These are phyloP conservation scores for Cytospora piceae DNA, from an alignment of 2,329 filamentous ascomycete genomes.

Conservation along the genomic window DNA sequence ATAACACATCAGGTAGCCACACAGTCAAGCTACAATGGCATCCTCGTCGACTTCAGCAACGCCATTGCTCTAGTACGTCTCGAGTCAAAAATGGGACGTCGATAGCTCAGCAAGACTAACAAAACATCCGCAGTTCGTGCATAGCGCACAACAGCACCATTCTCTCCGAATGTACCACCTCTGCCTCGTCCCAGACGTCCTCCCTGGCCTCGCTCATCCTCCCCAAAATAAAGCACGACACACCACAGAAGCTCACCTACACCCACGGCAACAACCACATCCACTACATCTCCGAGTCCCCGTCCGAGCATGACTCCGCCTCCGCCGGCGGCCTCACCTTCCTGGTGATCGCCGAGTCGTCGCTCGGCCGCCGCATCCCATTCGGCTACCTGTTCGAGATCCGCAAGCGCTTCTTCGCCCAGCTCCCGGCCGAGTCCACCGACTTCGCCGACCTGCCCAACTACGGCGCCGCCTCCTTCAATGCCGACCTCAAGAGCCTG, in stretches of 20 bases:
- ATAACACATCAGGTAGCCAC: background rate
- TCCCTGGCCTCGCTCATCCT: conserved; percentile 92
- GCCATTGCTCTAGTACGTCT: conserved; percentile 73
- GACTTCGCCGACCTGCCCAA: conserved; percentile 80
- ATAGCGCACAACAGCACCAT: conserved; percentile 94
- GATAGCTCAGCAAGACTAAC: conserved; percentile 29
- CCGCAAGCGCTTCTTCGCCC: conserved; percentile 80
- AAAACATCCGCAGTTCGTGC: conserved; percentile 67
- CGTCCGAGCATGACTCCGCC: conserved; percentile 64
- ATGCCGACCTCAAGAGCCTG: conserved; percentile 72
- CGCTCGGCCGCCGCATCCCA: conserved; percentile 82
- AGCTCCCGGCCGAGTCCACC: conserved; percentile 67
- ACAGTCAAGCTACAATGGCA: conserved; percentile 55
- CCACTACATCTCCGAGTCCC: conserved; percentile 89
- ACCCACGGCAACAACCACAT: conserved; percentile 91
- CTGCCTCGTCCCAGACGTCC: conserved; percentile 79
- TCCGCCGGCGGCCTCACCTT: conserved; percentile 85
- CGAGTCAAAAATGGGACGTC: background rate
- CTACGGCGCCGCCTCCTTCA: conserved; percentile 90
- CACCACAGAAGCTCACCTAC: conserved; percentile 88
- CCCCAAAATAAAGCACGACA: conserved; percentile 84
- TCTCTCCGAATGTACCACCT: conserved; percentile 87
- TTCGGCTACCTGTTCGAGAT: conserved; percentile 93
- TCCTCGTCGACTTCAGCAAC: conserved; percentile 70
- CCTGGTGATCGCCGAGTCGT: conserved; percentile 81